Evolutionary conservation across 2,329 filamentous ascomycete genomes (phyloP), one percentile per base, ranked within the genome.

Genomic region (Cadophora luteo-olivacea): DNA sequence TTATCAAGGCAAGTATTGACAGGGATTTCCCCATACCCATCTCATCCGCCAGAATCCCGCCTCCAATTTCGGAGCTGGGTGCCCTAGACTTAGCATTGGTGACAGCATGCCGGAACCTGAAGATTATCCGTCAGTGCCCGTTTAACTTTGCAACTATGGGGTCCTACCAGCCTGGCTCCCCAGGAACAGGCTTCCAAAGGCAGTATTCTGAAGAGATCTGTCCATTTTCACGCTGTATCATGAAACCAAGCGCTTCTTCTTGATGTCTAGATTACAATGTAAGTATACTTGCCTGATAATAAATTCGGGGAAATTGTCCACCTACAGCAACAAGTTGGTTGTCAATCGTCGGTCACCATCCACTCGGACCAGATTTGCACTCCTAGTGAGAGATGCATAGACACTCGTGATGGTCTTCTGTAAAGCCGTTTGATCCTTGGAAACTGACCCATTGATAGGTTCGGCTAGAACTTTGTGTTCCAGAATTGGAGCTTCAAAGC

Each of bases 1-100:
- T 32, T 16, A 64, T 63, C 22, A 32, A 51, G 16, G 38, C 38
- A 61, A 38, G 49, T 68, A 82, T 82, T 83, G 41, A 62, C 16
- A 66, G 41, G 24, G 54, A 61, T 22, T 55, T 52, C 14, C 51
- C 51, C 51, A 54, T 54, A 5, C 51, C 51, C 51, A 54, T 54
- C 25, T 54, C 51, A 8, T 54, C 51, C 1, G 51, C 51, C 24
- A 54, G 51, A 29, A 54, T 54, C 14, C 51, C 51, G 4, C 51
- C 51, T 5, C 51, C 51, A 7, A 54, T 29, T 19, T 54, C 51
- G 14, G 51, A 32, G 24, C 51, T 54, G 16, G 51, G 51, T 4
- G 51, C 14, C 24, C 51, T 29, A 16, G 51, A 54, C 51, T 54
- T 54, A 11, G 24, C 51, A 14, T 54, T 54, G 5, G 51, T 54